Conservation (phyloP, 2,329 filamentous ascomycete genomes). For the Botrytis pseudocinerea region DNA sequence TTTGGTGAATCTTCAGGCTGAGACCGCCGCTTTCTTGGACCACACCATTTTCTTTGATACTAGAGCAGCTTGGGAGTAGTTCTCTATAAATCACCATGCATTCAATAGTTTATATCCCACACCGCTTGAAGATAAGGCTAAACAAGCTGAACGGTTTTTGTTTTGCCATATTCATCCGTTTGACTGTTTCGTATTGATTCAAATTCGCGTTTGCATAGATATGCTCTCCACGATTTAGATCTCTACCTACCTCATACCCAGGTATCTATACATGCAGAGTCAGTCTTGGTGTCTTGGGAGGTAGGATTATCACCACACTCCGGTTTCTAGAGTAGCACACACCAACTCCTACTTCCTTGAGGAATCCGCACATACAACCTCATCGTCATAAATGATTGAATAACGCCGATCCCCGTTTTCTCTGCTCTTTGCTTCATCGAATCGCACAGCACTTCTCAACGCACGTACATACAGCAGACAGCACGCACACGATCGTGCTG, state of each 20-base stretch:
- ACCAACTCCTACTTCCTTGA: conserved; percentile 1
- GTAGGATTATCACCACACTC: background rate
- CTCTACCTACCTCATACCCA: background rate
- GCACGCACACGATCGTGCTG: background rate
- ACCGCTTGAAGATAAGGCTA: background rate
- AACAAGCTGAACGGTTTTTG: conserved; percentile 1
- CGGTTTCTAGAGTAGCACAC: background rate
- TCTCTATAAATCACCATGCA: background rate
- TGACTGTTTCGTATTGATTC: background rate
- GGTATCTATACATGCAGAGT: background rate
- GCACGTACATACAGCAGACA: conserved; percentile 2
- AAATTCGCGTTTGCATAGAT: background rate
- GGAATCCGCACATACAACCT: background rate
- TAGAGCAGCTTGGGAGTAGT: background rate
- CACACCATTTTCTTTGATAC: background rate
- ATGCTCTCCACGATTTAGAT: background rate
- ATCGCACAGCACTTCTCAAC: background rate
- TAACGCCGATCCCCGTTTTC: conserved; percentile 5
- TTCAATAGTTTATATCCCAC: background rate
- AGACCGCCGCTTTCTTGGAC: conserved; percentile 1
- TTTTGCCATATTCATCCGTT: background rate
- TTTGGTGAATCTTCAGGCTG: background rate
- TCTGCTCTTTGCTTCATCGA: background rate
- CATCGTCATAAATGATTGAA: conserved; percentile 10
- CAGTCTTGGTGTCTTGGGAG: background rate